Base-by-base conservation (phyloP, 2,329 filamentous ascomycete genomes). In the Fusarium sp. region DNA sequence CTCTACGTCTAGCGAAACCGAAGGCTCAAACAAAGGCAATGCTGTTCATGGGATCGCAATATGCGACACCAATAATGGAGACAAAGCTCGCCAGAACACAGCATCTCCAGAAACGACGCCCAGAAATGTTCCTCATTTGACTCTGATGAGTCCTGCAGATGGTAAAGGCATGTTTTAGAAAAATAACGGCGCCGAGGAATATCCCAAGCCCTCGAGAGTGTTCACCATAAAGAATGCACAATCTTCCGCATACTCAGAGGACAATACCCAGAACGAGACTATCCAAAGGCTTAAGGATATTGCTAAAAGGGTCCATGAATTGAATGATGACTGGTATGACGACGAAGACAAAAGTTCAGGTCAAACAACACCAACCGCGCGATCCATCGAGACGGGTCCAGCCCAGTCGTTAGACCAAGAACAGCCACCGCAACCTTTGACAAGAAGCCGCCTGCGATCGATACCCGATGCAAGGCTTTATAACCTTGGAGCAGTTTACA, bases 151-250 rank as follows among this genome's bases (percentile, higher is more conserved):
- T 27, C 45, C 62, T 21, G 43, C 56, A 18, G 36, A 41, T 31
- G 54, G 61, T 14, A 58, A 48, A 11, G 21, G 36, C 18, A 46
- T 65, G 52, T 51, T 66, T 39, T 63, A 73, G 71, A 58, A 69
- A 49, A 51, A 53, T 20, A 41, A 54, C 6, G 48, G 42, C 10
- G 27, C 39, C 5, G 40, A 45, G 10, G 51, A 31, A 14, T 33
- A 45, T 10, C 37, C 50, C 6, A 72, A 56, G 5, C 45, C 47
- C 13, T 25, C 59, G 2, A 71, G 31, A 33, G 47, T 53, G 3
- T 58, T 51, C 4, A 35, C 36, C 1, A 35, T 41, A 43, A 43
- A 50, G 23, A 20, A 20, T 4, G 35, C 11, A 4, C 46, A 40
- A 13, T 29, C 11, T 14, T 18, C 17, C 42, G 13, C 18, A 18